phyloP scores from a whole-genome alignment of 2,329 filamentous ascomycete genomes.

The Fusarium kyushuense region DNA sequence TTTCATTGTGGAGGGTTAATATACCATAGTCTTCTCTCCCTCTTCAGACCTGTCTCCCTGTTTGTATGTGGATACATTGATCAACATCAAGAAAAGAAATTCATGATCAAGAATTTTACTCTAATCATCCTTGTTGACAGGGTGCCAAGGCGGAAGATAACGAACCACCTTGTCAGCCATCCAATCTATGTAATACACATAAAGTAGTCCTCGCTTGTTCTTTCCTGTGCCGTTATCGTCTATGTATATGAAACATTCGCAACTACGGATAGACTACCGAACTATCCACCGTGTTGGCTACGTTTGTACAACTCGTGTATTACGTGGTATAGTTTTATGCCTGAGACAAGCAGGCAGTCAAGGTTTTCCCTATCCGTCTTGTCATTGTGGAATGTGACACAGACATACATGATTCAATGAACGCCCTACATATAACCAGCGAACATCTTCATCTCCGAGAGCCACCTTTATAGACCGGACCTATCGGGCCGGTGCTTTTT shows the following conservation, averaged over 20 bases:
- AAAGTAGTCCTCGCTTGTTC: background rate
- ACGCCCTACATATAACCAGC: background rate
- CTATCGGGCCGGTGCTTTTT: slow-evolving; percentile 8
- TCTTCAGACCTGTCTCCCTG: slow-evolving; percentile 13
- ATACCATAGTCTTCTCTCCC: slow-evolving; percentile 4
- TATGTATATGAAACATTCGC: background rate
- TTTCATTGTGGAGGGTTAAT: slow-evolving; percentile 6
- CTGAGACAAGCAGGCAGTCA: slow-evolving; percentile 8
- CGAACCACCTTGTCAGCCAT: background rate
- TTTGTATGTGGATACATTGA: slow-evolving; percentile 13
- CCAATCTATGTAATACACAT: background rate
- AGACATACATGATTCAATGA: background rate
- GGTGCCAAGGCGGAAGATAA: slow-evolving; percentile 9
- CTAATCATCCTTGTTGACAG: background rate
- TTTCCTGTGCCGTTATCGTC: background rate
- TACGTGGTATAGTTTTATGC: background rate
- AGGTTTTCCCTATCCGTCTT: slow-evolving; percentile 1
- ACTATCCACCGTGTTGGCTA: background rate
- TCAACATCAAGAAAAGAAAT: slow-evolving; percentile 7
- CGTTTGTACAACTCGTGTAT: slow-evolving; percentile 5
- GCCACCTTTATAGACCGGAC: slow-evolving; percentile 11
- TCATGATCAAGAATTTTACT: slow-evolving; percentile 1
- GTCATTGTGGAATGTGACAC: slow-evolving; percentile 2
- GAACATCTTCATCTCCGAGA: slow-evolving; percentile 12
- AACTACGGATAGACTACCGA: background rate